Percentiles rank a stretch among this genome's conserved stretches.
Conservation (phyloP, 176 grass and related monocot genomes). For the Aegilops umbellulata region DNA sequence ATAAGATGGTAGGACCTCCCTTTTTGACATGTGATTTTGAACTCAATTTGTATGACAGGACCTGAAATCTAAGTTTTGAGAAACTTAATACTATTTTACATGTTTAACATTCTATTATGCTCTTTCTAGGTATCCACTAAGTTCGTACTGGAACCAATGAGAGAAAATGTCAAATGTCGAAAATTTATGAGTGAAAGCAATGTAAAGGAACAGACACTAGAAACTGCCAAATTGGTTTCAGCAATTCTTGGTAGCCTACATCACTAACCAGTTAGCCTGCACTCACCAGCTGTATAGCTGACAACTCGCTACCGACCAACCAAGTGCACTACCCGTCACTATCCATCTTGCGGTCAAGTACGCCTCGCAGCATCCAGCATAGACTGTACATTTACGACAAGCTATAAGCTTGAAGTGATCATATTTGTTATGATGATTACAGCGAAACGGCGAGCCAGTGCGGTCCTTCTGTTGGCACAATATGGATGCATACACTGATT, state of each 20-base stretch:
- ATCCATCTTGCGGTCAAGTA: neutral
- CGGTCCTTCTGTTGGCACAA: slow-evolving; percentile 11
- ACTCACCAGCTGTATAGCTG: neutral
- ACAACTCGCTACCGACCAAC: neutral
- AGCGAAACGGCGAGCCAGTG: neutral
- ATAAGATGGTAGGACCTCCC: neutral
- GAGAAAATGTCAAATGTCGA: neutral
- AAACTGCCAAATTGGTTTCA: neutral
- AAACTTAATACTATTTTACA: neutral
- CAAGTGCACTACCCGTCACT: neutral
- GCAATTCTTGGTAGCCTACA: neutral
- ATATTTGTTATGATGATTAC: neutral
- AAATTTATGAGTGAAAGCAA: neutral
- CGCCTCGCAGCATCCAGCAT: neutral
- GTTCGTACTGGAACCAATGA: neutral
- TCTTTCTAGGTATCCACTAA: neutral
- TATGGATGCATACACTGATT: slow-evolving; percentile 8
- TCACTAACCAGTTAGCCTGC: neutral
- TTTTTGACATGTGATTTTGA: neutral
- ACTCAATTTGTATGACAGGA: neutral
- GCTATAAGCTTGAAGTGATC: neutral
- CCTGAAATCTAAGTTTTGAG: neutral
- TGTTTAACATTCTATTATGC: neutral
- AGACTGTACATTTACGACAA: neutral
- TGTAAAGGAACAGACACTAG: neutral